Conservation (phyloP, 75 land plant genomes). For the Cupressus sempervirens region DNA sequence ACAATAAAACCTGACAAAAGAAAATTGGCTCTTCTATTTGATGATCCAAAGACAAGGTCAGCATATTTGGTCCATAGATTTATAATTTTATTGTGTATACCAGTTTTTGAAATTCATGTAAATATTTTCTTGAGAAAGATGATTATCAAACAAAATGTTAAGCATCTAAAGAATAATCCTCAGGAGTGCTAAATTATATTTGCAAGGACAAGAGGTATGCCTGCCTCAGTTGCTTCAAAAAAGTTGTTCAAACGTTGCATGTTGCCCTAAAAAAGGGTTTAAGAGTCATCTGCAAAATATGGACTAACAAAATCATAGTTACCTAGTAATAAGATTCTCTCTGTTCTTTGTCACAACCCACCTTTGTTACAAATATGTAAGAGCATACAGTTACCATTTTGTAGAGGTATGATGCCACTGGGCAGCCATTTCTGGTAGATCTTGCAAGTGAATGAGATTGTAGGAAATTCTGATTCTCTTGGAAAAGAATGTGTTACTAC, state of each 20-base stretch:
- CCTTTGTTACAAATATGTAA: not conserved
- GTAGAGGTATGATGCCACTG: not conserved
- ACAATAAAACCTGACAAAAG: slow-evolving; percentile 93
- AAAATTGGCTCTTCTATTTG: slow-evolving; percentile 78
- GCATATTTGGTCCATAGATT: slow-evolving; percentile 20
- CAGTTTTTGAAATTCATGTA: not conserved
- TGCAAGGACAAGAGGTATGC: not conserved
- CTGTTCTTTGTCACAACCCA: not conserved
- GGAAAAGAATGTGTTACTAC: not conserved
- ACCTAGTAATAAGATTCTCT: not conserved
- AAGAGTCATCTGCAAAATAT: not conserved
- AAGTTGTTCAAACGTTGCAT: not conserved
- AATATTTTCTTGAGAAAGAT: not conserved
- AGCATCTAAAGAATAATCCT: not conserved
- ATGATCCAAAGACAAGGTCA: slow-evolving; percentile 59
- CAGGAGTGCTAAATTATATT: not conserved
- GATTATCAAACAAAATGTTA: not conserved
- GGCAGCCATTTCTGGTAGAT: not conserved
- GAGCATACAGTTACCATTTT: not conserved
- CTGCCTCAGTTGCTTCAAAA: not conserved
- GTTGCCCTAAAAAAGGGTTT: not conserved
- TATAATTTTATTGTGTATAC: not conserved
- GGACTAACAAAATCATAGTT: not conserved
- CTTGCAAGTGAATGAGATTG: not conserved
- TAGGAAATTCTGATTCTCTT: not conserved